Conservation (phyloP, 495 filamentous ascomycete species). For the Tuber magnatum region DNA sequence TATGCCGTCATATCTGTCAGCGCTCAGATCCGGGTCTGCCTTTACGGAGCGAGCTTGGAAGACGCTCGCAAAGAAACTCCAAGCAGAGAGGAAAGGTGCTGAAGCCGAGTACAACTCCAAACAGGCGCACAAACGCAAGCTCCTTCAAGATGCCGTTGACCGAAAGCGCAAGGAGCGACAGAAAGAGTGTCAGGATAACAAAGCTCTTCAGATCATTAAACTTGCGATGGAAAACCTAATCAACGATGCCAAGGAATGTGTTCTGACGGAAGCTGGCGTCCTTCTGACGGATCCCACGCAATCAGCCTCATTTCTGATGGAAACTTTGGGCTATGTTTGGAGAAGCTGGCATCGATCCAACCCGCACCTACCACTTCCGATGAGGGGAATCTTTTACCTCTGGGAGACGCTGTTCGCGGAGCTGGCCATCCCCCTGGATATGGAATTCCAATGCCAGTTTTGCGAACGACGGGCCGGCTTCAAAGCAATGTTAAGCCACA, state of each 20-base stretch:
- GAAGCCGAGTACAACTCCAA: slow-evolving; percentile 18
- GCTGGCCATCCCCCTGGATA: slow-evolving; percentile 1
- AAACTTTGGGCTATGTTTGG: slow-evolving; percentile 29
- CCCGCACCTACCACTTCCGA: slow-evolving; percentile 11
- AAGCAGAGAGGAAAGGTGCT: slow-evolving; percentile 15
- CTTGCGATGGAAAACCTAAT: slow-evolving; percentile 23
- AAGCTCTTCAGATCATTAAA: slow-evolving; percentile 15
- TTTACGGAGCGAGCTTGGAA: slow-evolving; percentile 34
- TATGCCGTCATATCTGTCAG: slow-evolving; percentile 30
- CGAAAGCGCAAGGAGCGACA: neutral
- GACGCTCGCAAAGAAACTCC: slow-evolving; percentile 30
- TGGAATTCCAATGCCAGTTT: slow-evolving; percentile 26
- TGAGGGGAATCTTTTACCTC: slow-evolving; percentile 25
- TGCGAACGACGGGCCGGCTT: slow-evolving; percentile 16
- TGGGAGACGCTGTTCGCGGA: slow-evolving; percentile 28
- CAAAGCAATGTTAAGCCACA: slow-evolving; percentile 23
- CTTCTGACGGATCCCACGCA: slow-evolving; percentile 7
- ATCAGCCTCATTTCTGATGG: slow-evolving; percentile 24
- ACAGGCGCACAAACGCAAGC: slow-evolving; percentile 15
- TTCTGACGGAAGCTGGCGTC: slow-evolving; percentile 20
- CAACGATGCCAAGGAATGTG: slow-evolving; percentile 19
- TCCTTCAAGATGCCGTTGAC: slow-evolving; percentile 8
- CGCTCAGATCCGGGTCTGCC: slow-evolving; percentile 24
- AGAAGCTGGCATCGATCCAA: slow-evolving; percentile 24
- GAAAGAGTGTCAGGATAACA: slow-evolving; percentile 17